Evolutionary conservation across 2,329 filamentous ascomycete genomes (phyloP), one percentile per base, ranked within the genome.

Genomic region (Epichloe hybrida): DNA sequence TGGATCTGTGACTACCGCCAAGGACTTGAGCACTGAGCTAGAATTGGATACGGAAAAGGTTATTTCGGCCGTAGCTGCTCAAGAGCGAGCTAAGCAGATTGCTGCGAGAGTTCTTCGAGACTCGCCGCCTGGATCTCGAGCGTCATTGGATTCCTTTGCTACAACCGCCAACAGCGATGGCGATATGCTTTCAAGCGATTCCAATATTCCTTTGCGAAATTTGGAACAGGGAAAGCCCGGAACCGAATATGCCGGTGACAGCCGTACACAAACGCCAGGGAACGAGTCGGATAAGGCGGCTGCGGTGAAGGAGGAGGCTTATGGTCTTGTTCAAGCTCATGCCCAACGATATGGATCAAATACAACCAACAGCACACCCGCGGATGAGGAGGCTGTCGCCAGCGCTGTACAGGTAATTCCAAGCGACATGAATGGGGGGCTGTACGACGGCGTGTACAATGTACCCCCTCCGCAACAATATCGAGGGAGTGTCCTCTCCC

Each of bases 401-500:
- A 11, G 50, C 47, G 15, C 53, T 9, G 45, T 21, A 2, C 50
- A 60, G 23, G 48, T 35, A 4, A 35, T 37, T 2, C 61, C 66
- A 2, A 64, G 59, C 20, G 65, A 70, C 44, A 56, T 66, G 42
- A 66, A 69, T 50, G 66, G 67, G 69, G 66, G 66, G 11, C 62
- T 64, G 38, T 70, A 63, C 41, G 70, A 72, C 49, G 69, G 67
- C 11, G 61, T 72, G 4, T 67, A 71, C 40, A 63, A 65, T 31
- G 64, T 73, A 2, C 66, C 70, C 4, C 58, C 66, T 4, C 71
- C 71, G 0, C 54, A 64, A 36, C 61, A 71, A 27, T 72, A 72
- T 46, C 70, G 71, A 2, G 69, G 70, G 17, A 69, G 71, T 49
- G 67, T 74, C 1, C 61, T 74, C 5, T 69, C 71, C 5, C 69